phyloP scores from a whole-genome alignment of 148 eudicot genomes.

The Vaccinium vitisidaea region DNA sequence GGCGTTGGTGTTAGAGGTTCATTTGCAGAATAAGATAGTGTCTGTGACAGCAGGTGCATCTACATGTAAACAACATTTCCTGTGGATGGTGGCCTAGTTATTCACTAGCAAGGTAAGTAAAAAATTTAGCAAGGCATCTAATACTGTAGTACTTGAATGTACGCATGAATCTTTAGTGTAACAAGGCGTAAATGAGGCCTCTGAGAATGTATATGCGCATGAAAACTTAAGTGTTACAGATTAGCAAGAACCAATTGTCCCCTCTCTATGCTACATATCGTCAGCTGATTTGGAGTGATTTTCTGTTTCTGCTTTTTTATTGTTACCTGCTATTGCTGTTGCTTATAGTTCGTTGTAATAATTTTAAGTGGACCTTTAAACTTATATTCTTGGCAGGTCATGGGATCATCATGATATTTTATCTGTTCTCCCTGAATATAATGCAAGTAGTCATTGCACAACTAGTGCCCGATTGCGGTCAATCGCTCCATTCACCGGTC shows the following conservation, averaged over 20 bases:
- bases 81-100: background rate
- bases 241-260: background rate
- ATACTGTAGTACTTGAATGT: background rate
- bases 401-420: constrained; percentile 97
- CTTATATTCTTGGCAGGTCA: constrained; percentile 53
- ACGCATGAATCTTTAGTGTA: background rate
- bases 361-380: background rate
- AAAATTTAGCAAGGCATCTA: background rate
- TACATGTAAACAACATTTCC: no score
- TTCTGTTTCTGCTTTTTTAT: constrained; percentile 6
- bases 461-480: constrained; percentile 89
- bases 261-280: background rate
- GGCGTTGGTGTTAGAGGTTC: no score
- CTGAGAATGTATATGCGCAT: background rate
- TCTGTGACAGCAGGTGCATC: no score
- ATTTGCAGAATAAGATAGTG: no score
- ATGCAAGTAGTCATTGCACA: constrained; percentile 70
- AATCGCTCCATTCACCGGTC: constrained; percentile 76
- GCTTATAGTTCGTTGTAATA: background rate
- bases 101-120: background rate
- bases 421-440: constrained; percentile 74
- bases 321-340: background rate
- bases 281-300: background rate
- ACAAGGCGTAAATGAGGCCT: background rate
- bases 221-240: background rate